Percentiles rank a stretch among this genome's conserved stretches.
Evolutionary conservation across 225 moss, liverwort and hornwort genomes (phyloP).

Genomic region (Climacium dendroides): DNA sequence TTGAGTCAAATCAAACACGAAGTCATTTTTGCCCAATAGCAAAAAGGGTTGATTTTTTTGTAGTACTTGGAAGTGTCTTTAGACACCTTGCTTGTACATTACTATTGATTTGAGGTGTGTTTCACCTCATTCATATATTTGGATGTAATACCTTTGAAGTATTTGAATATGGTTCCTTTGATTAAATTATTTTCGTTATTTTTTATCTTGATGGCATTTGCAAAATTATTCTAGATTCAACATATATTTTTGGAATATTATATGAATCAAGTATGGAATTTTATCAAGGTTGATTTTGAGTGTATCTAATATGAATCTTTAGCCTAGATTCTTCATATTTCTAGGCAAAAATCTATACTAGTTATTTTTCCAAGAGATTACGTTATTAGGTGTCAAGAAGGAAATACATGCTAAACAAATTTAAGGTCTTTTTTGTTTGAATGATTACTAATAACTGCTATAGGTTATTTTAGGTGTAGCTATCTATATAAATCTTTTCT

Average conservation of each 20-base stretch:
- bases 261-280: neutral
- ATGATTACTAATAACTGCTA: neutral
- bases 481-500: neutral
- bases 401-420: neutral
- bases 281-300: neutral
- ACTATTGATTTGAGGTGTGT: neutral
- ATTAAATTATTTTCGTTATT: neutral
- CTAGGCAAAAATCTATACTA: neutral
- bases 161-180: neutral
- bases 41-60: too few species aligned
- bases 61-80: too few species aligned
- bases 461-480: neutral
- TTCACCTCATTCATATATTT: neutral
- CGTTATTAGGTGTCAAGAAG: neutral
- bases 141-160: neutral
- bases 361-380: neutral
- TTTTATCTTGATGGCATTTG: neutral
- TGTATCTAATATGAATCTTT: neutral
- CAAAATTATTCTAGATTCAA: neutral
- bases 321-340: neutral
- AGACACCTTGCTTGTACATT: rapidly evolving
- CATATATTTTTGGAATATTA: neutral
- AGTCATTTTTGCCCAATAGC: too few species aligned
- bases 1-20: too few species aligned
- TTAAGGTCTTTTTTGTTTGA: neutral